Evolutionary conservation across 2,329 filamentous ascomycete species (phyloP).

Genomic region (Ophiostoma perfectum): DNA sequence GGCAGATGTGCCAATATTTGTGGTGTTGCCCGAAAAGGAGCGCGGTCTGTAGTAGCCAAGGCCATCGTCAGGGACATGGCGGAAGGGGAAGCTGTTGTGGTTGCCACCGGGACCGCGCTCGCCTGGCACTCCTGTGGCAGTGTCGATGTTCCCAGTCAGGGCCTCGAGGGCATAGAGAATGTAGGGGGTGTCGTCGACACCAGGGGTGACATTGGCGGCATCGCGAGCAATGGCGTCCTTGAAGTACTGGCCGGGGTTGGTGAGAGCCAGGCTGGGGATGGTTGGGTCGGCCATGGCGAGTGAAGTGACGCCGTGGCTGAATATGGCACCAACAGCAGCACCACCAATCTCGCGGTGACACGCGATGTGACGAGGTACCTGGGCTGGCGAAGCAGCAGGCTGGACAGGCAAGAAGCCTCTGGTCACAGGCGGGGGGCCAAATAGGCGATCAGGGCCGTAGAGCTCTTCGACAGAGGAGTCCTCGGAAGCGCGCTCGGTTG

Average conservation of each 20-base stretch:
- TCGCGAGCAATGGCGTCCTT: conserved; percentile 49
- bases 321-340: conserved; percentile 7
- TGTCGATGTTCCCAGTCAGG: conserved; percentile 58
- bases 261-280: conserved; percentile 14
- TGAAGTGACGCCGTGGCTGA: not conserved
- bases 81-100: conserved; percentile 19
- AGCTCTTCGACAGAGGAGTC: conserved; percentile 37
- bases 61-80: conserved; percentile 36
- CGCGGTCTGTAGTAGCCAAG: conserved; percentile 35
- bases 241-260: conserved; percentile 33
- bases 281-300: not conserved
- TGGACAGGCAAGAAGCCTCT: not conserved
- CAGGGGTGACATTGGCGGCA: conserved; percentile 60
- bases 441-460: conserved; percentile 42
- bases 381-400: not conserved
- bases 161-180: conserved; percentile 87
- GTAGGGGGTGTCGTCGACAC: conserved; percentile 78
- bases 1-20: conserved; percentile 20
- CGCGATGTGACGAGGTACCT: not conserved
- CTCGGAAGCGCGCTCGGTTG: conserved; percentile 28
- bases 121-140: not conserved
- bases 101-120: conserved; percentile 49
- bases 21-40: not conserved
- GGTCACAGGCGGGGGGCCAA: conserved; percentile 30
- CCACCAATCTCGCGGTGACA: not conserved